Evolutionary conservation across 176 grass and related monocot species (phyloP), one percentile per base, ranked within the genome.

Genomic region (Triticum aestivum): DNA sequence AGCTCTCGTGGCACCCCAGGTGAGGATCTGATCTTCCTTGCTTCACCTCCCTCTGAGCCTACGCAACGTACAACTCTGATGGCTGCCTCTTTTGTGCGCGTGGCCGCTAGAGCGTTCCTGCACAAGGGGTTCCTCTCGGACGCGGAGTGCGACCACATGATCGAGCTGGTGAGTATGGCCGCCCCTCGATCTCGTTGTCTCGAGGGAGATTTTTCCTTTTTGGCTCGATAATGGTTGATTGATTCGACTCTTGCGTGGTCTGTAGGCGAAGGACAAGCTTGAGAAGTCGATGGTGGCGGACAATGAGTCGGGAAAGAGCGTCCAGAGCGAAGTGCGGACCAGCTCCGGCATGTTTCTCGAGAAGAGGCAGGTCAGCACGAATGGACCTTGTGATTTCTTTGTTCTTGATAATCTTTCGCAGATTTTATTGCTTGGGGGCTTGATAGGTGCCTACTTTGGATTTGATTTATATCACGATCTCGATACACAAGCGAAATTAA

Each of bases 261-360:
- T 65, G 8, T 62, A 96, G 94, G 94, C 94, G 41, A 93, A 86
- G 87, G 87, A 88, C 74, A 96, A 93, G 82, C 82, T 96, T 79
- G 94, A 96, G 91, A 96, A 93, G 81, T 96, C 94, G 30, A 96
- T 96, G 91, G 94, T 96, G 23, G 91, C 94, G 5, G 94, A 96
- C 80, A 91, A 93, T 18, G 82, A 93, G 42, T 93, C 94, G 4
- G 94, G 94, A 17, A 91, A 93, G 89, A 93, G 94, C 49, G 82
- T 96, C 17, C 73, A 65, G 85, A 96, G 94, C 58, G 85, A 93
- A 69, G 91, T 93, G 77, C 79, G 94, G 35, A 93, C 94, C 74
- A 96, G 94, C 79, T 96, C 94, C n/a, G 91, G 94, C 85, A 96
- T 93, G 91, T 96, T 96, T 88, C 84, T 96, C 2, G 89, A 89